Evolutionary conservation across 2,329 filamentous ascomycete species (phyloP).

Genomic region (Fusarium subtropicale): DNA sequence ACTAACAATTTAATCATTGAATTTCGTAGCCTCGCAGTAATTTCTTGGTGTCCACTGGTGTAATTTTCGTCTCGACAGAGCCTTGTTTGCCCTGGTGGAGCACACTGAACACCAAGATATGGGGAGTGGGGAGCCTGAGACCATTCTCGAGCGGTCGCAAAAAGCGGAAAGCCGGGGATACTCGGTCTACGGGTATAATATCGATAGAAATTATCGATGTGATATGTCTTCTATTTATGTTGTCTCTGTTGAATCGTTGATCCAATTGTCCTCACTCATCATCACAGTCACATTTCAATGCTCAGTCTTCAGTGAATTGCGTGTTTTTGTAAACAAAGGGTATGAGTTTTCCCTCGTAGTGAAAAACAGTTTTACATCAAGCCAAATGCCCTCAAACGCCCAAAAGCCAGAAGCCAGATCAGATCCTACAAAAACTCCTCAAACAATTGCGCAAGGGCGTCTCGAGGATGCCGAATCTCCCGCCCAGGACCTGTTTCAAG

Average conservation of each 20-base stretch:
- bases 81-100: slow-evolving; percentile 47
- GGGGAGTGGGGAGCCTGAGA: not conserved
- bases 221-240: not conserved
- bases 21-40: slow-evolving; percentile 44
- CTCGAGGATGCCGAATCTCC: slow-evolving; percentile 27
- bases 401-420: slow-evolving; percentile 47
- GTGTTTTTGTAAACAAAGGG: slow-evolving; percentile 47
- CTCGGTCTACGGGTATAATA: not conserved
- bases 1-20: not conserved
- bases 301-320: slow-evolving; percentile 34
- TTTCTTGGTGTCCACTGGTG: slow-evolving; percentile 30
- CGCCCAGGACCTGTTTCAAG: not conserved
- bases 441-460: slow-evolving; percentile 48
- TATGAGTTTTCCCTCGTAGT: slow-evolving; percentile 49
- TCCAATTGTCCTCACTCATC: not conserved
- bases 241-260: not conserved
- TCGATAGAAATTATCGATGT: not conserved
- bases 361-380: slow-evolving; percentile 49
- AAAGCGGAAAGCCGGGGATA: not conserved
- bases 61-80: slow-evolving; percentile 38
- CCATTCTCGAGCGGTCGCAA: no score
- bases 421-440: slow-evolving; percentile 52
- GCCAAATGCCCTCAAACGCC: slow-evolving; percentile 53
- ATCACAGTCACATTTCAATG: not conserved
- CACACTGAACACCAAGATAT: slow-evolving; percentile 3